Evolutionary conservation across 306 rosid species (phyloP).

Genomic region (Prunus campanulata): DNA sequence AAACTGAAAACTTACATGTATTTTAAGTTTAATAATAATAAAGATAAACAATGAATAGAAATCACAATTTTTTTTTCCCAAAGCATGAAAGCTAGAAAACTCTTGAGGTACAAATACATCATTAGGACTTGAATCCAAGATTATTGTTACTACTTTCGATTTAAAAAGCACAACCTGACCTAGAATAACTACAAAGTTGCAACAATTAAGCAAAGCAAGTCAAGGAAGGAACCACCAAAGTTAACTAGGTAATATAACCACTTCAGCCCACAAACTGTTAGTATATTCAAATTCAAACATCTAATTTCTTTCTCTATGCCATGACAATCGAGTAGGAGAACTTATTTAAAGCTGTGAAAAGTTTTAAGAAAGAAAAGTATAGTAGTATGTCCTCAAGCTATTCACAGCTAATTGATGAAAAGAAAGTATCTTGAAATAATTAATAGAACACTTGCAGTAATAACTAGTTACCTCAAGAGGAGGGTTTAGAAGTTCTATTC

Average conservation of each 20-base stretch:
- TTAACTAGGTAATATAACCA: too few species aligned
- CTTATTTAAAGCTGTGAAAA: neutral
- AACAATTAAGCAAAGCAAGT: neutral
- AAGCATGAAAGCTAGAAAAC: neutral
- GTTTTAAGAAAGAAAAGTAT: neutral
- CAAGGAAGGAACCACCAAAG: neutral
- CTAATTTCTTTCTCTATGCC: too few species aligned
- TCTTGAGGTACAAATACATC: neutral
- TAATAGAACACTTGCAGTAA: neutral
- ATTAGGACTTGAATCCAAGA: neutral
- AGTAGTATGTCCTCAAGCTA: neutral
- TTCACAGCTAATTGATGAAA: neutral
- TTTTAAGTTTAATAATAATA: neutral
- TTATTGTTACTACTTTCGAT: neutral
- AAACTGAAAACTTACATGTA: neutral
- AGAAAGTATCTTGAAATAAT: neutral
- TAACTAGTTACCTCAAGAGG: conserved; percentile 63
- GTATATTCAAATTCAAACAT: too few species aligned
- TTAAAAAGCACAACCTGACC: neutral
- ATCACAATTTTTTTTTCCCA: neutral
- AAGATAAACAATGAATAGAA: neutral
- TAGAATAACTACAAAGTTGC: neutral
- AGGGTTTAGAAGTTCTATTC: conserved; percentile 89
- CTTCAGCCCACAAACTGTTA: too few species aligned
- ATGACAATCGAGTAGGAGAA: neutral